phyloP scores from a whole-genome alignment of 2,329 filamentous ascomycete species.

The Ophiostoma tasmaniense region DNA sequence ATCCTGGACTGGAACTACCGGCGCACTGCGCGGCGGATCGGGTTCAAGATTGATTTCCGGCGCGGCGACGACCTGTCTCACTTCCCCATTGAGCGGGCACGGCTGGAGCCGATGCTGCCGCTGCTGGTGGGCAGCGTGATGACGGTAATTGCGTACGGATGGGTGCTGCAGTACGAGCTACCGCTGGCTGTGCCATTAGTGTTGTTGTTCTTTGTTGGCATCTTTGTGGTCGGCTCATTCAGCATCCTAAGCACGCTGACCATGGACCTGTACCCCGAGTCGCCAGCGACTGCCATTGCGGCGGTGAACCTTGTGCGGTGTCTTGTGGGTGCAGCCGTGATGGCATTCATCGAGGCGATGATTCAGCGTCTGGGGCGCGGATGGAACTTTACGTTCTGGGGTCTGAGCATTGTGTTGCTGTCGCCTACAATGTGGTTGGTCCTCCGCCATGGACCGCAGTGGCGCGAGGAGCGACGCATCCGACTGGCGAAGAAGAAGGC shows the following conservation, averaged over 20 bases:
- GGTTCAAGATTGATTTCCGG: conserved; percentile 52
- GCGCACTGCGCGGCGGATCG: conserved; percentile 52
- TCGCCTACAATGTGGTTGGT: conserved; percentile 44
- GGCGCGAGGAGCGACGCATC: conserved; percentile 32
- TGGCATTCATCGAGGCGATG: conserved; percentile 52
- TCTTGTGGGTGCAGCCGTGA: conserved; percentile 49
- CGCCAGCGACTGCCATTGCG: conserved; percentile 54
- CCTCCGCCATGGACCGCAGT: conserved; percentile 43
- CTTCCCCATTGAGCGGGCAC: conserved; percentile 48
- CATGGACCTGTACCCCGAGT: conserved; percentile 53
- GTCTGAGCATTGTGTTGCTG: conserved; percentile 39
- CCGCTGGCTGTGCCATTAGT: conserved; percentile 48
- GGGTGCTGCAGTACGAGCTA: conserved; percentile 35
- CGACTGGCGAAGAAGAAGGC: conserved; percentile 27
- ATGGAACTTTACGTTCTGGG: conserved; percentile 55
- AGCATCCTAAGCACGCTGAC: conserved; percentile 55
- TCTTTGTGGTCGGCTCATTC: conserved; percentile 53
- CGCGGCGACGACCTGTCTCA: conserved; percentile 43
- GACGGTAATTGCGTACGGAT: conserved; percentile 47
- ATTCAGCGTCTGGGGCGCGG: conserved; percentile 48
- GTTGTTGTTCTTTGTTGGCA: conserved; percentile 48
- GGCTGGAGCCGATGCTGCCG: conserved; percentile 46
- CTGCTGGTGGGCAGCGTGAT: conserved; percentile 46
- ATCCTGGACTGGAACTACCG: conserved; percentile 61
- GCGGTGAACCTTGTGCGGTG: conserved; percentile 58